These are phyloP conservation scores for Phytophthora sp. DNA, from an alignment of 352 stramenopile species.

Conservation along the genomic window DNA sequence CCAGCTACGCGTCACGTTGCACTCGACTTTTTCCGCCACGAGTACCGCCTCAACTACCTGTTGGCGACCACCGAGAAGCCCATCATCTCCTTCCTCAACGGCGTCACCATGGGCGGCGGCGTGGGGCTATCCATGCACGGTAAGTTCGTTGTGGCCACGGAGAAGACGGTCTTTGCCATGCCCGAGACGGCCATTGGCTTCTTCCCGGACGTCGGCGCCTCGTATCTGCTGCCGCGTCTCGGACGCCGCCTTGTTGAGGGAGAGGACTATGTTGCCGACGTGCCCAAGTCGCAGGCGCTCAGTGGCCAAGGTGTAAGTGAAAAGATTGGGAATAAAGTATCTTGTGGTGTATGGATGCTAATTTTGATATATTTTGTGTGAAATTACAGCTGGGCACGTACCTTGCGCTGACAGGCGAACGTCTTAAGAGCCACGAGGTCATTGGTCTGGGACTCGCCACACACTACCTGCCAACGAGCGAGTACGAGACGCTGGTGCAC, in stretches of 20 bases:
- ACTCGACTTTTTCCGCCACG: conserved; percentile 95
- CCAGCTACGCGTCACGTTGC: conserved; percentile 68
- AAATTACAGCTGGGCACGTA: conserved; percentile 88
- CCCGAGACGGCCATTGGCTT: conserved; percentile 98
- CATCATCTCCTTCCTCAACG: conserved; percentile 96
- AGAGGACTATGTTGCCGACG: conserved; percentile 76
- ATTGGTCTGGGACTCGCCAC: conserved; percentile 96
- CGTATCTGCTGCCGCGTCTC: conserved; percentile 92
- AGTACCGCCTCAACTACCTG: conserved; percentile 95
- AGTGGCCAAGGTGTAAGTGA: conserved; percentile 68
- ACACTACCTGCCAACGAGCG: conserved; percentile 93
- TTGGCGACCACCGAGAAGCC: conserved; percentile 85
- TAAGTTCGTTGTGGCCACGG: conserved; percentile 96
- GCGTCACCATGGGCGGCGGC: conserved; percentile 98
- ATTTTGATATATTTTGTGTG: conserved; percentile 2
- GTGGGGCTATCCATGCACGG: conserved; percentile 97
- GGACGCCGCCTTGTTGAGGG: conserved; percentile 70
- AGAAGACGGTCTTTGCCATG: conserved; percentile 99
- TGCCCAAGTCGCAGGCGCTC: conserved; percentile 73
- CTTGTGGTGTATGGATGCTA: not conserved
- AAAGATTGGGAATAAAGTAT: not conserved
- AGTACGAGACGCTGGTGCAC: conserved; percentile 89
- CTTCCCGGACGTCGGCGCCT: conserved; percentile 97
- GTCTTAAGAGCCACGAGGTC: conserved; percentile 89
- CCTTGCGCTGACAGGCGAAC: conserved; percentile 94